Conservation (phyloP, 2,329 filamentous ascomycete genomes). For the Ophiostoma ulmi region DNA sequence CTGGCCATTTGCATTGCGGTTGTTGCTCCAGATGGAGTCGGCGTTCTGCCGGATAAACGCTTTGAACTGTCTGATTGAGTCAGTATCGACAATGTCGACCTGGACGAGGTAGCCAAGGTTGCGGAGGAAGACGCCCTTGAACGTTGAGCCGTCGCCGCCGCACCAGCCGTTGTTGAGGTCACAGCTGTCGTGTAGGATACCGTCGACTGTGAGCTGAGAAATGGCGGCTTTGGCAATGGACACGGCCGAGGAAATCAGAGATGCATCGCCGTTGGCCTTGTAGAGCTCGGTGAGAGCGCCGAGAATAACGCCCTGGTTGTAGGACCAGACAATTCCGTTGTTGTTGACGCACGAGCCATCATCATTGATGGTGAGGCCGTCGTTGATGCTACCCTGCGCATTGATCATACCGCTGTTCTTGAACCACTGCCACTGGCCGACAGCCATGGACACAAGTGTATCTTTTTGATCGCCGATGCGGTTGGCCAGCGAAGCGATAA, state of each 20-base stretch:
- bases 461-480: conserved; percentile 31
- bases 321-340: conserved; percentile 44
- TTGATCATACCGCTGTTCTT: conserved; percentile 48
- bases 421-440: conserved; percentile 50
- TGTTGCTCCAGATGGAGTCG: conserved; percentile 58
- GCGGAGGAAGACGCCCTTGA: conserved; percentile 63
- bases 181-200: conserved; percentile 51
- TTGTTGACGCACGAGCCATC: conserved; percentile 47
- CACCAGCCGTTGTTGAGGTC: conserved; percentile 42
- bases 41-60: conserved; percentile 58
- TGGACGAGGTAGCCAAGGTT: conserved; percentile 53
- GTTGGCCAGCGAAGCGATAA: conserved; percentile 51
- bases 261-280: conserved; percentile 36
- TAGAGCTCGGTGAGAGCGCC: conserved; percentile 48
- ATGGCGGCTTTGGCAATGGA: conserved; percentile 51
- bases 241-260: conserved; percentile 41
- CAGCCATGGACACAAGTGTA: conserved; percentile 44
- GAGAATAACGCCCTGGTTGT: conserved; percentile 54
- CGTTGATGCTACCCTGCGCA: conserved; percentile 45
- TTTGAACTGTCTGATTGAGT: conserved; percentile 38
- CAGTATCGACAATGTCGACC: conserved; percentile 32
- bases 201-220: conserved; percentile 38
- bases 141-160: conserved; percentile 38
- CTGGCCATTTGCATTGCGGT: conserved; percentile 45
- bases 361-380: conserved; percentile 44